A percentile compares a stretch with the other conserved stretches of the same genome.
Conservation (phyloP, 345 rosid genomes). For the Camelina neglecta region DNA sequence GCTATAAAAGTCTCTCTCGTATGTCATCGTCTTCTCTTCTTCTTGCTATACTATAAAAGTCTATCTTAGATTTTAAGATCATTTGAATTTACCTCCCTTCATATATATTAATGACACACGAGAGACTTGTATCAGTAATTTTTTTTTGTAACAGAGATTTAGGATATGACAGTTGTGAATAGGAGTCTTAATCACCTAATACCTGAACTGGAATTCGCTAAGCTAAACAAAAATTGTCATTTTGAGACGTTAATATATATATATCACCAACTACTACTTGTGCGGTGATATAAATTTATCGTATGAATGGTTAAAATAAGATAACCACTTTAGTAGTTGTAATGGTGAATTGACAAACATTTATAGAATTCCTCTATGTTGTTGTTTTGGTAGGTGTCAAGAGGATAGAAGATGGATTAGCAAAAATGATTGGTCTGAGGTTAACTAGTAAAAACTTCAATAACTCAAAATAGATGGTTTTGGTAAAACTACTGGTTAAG, state of each 20-base stretch:
- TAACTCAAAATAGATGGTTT: too few species aligned
- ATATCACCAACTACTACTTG: background rate
- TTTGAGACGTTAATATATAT: background rate
- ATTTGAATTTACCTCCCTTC: background rate
- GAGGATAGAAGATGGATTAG: background rate
- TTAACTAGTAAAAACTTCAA: background rate
- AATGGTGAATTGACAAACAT: conserved; percentile 2
- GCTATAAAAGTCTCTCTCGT: background rate
- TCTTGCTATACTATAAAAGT: background rate
- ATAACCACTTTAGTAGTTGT: conserved; percentile 1
- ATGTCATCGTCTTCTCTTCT: background rate
- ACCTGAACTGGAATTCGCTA: background rate
- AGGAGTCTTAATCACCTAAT: background rate
- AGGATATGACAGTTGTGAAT: background rate
- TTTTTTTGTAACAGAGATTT: too few species aligned
- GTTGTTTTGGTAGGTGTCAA: conserved; percentile 11
- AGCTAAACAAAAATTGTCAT: background rate
- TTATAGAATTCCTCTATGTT: background rate
- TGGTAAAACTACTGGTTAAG: background rate
- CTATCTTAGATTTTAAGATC: background rate
- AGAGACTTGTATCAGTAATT: background rate
- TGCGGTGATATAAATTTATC: background rate
- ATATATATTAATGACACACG: background rate
- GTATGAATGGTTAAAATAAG: too few species aligned
- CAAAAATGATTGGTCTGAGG: background rate